phyloP scores from a whole-genome alignment of 805 yeast species.

The Clavispora fructus region DNA sequence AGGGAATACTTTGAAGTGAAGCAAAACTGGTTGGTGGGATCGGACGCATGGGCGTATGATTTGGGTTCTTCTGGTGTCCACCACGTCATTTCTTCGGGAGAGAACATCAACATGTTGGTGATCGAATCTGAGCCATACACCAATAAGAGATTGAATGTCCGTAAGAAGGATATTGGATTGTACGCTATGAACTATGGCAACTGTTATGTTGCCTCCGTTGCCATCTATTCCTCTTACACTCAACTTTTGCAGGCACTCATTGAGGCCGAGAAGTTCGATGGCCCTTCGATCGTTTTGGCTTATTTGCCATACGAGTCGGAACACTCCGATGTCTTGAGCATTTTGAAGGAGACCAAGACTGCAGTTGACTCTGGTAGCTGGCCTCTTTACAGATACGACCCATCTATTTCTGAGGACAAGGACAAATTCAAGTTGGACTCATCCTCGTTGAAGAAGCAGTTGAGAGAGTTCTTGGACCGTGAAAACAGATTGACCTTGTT shows the following conservation, averaged over 20 bases:
- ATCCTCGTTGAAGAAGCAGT: conserved; percentile 67
- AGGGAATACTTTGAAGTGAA: conserved; percentile 42
- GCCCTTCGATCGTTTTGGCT: conserved; percentile 89
- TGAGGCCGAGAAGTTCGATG: conserved; percentile 85
- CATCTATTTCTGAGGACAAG: conserved; percentile 44
- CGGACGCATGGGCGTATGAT: conserved; percentile 95
- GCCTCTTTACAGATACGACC: conserved; percentile 89
- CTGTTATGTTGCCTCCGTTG: conserved; percentile 89
- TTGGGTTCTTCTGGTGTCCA: conserved; percentile 90
- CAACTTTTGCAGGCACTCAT: conserved; percentile 83
- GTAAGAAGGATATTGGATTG: conserved; percentile 89
- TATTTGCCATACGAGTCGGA: conserved; percentile 74
- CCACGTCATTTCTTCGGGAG: conserved; percentile 67
- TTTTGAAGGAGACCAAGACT: conserved; percentile 78
- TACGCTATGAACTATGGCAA: conserved; percentile 92
- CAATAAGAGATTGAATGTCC: conserved; percentile 36
- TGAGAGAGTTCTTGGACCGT: conserved; percentile 77
- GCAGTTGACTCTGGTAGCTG: conserved; percentile 95
- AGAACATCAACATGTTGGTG: conserved; percentile 76
- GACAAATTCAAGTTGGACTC: conserved; percentile 82
- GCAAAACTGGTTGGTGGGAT: conserved; percentile 82
- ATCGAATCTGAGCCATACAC: conserved; percentile 78
- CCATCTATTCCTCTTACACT: conserved; percentile 88
- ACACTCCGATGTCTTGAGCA: conserved; percentile 60
- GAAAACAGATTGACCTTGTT: conserved; percentile 83